Base-by-base conservation (phyloP, 352 stramenopile genomes). In the Phytophthora megakarya region DNA sequence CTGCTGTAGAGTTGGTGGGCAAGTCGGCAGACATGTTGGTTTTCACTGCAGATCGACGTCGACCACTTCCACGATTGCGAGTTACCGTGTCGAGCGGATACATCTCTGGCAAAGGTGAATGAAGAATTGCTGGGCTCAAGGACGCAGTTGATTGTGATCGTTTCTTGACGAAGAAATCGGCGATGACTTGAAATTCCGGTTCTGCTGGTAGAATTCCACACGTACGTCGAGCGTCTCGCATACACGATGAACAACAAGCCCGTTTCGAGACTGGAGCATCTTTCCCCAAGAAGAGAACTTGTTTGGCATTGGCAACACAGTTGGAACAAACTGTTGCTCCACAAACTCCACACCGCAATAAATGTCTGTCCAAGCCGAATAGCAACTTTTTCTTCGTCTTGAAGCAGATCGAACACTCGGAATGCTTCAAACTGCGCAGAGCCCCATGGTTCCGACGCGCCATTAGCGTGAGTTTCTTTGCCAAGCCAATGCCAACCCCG, bases 391-490 rank as follows among this genome's bases (percentile, higher is more conserved):
- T 68, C 30, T 61, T 54, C 10, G 65, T 65, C 54, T 70, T 67
- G 42, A 72, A 64, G 39, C 72, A 80, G 32, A 70, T 53, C 0
- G 60, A 70, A 32, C 72, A 80, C 1, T 56, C 22, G 1, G 51
- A 59, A 22, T 63, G 61, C 19, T 57, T 68, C 0, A 37, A 32
- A 6, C 15, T 54, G 16, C 48, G 26, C 3, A 66, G 54, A 4
- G 10, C 23, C 7, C 21, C 18, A 10, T 40, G 52, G 18, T 68
- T 68, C 19, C 54, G 56, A 26, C 64, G 59, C 16, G 61, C 59
- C 26, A 86, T 16, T 16, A 84, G 56, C 0, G 75, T 86, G 16
- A 85, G 60, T 51, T 82, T 85, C 65, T 85, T 85, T 51, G 76
- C 72, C 43, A 78, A 57, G 0, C 73, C 67, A n/a, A 71, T 77